Conservation (phyloP, 2,329 filamentous ascomycete genomes). For the Aspergillus novofumigatus region DNA sequence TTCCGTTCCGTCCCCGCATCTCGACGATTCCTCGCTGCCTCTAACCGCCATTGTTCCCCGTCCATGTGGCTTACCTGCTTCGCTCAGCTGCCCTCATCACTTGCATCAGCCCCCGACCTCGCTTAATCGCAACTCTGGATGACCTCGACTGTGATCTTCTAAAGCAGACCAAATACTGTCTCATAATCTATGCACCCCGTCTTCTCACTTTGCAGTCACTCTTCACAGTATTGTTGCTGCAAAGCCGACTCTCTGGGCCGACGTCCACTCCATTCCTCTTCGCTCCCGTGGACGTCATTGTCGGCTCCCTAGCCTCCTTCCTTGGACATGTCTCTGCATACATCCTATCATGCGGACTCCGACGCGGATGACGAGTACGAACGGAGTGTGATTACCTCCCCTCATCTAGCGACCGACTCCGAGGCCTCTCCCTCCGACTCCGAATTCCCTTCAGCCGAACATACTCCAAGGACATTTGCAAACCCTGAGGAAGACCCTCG, state of each 20-base stretch:
- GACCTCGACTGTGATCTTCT: background rate
- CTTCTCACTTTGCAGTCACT: background rate
- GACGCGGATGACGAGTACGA: conserved; percentile 65
- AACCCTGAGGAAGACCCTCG: conserved; percentile 48
- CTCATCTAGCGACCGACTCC: conserved; percentile 54
- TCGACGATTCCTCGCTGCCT: background rate
- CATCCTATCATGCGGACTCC: conserved; percentile 58
- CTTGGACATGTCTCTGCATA: conserved; percentile 40
- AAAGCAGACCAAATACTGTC: background rate
- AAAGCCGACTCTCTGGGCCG: background rate
- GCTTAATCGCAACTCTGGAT: conserved; percentile 4
- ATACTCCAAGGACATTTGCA: conserved; percentile 60
- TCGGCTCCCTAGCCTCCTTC: conserved; percentile 1
- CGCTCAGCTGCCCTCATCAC: conserved; percentile 1
- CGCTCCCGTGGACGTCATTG: conserved; percentile 12
- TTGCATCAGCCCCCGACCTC: conserved; percentile 2
- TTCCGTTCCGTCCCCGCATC: conserved; percentile 3
- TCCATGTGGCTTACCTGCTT: conserved; percentile 16
- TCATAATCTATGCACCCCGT: background rate
- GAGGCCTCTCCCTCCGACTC: conserved; percentile 55
- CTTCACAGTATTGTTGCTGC: background rate
- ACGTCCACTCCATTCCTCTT: conserved; percentile 10
- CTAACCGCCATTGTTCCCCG: conserved; percentile 13
- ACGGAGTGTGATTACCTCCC: conserved; percentile 55
- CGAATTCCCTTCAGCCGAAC: conserved; percentile 56